These are phyloP conservation scores for Turritis glabra DNA, from an alignment of 345 rosid genomes.

Conservation along the genomic window DNA sequence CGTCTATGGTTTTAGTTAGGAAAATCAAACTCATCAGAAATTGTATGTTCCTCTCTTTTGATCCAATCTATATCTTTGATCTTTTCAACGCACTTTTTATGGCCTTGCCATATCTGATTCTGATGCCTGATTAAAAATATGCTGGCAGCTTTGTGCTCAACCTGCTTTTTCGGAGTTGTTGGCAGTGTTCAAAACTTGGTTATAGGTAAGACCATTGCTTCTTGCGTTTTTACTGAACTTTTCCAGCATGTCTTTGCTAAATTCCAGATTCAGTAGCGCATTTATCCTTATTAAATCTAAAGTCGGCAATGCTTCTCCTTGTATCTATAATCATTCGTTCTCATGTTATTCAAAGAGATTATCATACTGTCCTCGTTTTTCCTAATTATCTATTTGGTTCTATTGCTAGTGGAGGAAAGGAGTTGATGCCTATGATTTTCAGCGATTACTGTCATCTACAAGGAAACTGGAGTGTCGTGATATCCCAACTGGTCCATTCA, in stretches of 20 bases:
- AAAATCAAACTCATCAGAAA: slow-evolving; percentile 51
- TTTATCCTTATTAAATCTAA: background rate
- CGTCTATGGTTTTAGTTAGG: slow-evolving; percentile 64
- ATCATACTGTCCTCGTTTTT: background rate
- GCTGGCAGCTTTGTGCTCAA: slow-evolving; percentile 64
- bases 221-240: background rate
- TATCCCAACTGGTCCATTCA: slow-evolving; percentile 79
- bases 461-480: slow-evolving; percentile 89
- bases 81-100: background rate
- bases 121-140: slow-evolving; percentile 31
- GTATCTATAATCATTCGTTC: slow-evolving; percentile 4
- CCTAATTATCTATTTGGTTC: slow-evolving; percentile 28
- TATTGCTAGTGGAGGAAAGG: slow-evolving; percentile 69
- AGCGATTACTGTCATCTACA: slow-evolving; percentile 76
- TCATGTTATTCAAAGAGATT: no score
- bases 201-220: slow-evolving; percentile 61
- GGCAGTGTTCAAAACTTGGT: slow-evolving; percentile 63
- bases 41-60: slow-evolving; percentile 46
- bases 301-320: slow-evolving; percentile 10
- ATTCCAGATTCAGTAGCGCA: background rate
- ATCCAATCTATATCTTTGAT: background rate
- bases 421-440: slow-evolving; percentile 62
- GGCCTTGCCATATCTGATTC: slow-evolving; percentile 27
- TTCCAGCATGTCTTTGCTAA: slow-evolving; percentile 8
- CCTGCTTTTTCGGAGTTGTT: slow-evolving; percentile 77